phyloP scores from a whole-genome alignment of 805 yeast species.

The Blastobotrys chiropterorum region DNA sequence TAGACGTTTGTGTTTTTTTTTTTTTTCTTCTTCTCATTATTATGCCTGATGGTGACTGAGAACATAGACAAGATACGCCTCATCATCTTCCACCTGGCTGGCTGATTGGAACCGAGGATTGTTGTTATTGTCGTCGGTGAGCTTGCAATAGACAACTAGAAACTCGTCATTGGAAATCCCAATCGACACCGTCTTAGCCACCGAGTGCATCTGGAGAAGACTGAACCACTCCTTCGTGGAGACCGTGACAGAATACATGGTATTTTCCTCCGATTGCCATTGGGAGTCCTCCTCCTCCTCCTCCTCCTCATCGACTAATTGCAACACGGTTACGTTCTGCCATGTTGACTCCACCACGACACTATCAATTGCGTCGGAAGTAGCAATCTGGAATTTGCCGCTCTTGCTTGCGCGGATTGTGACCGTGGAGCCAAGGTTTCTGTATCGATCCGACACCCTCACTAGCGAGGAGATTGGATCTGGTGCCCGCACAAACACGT shows the following conservation, averaged over 20 bases:
- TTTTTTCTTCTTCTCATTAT: too few relatives aligned
- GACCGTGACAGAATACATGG: slow-evolving; percentile 14
- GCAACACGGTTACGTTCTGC: slow-evolving; percentile 12
- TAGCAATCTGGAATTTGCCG: slow-evolving; percentile 22
- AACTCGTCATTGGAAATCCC: slow-evolving; percentile 19
- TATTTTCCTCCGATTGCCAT: slow-evolving; percentile 7
- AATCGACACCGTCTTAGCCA: slow-evolving; percentile 16
- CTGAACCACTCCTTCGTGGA: slow-evolving; percentile 22
- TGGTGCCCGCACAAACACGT: slow-evolving; percentile 45
- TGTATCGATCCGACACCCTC: slow-evolving; percentile 24
- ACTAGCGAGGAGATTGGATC: slow-evolving; percentile 29
- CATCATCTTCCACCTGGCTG: neutral
- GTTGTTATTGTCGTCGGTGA: neutral
- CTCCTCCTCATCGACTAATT: slow-evolving; percentile 3
- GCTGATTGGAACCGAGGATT: neutral
- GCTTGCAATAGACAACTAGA: slow-evolving; percentile 19
- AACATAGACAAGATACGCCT: neutral
- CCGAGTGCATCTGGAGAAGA: slow-evolving; percentile 17
- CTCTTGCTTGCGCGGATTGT: slow-evolving; percentile 16
- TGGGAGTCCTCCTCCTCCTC: neutral
- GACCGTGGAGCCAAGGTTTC: slow-evolving; percentile 22
- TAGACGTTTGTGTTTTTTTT: neutral
- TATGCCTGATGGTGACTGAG: neutral
- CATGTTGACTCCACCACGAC: slow-evolving; percentile 27
- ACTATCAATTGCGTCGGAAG: slow-evolving; percentile 17